Conservation (phyloP, 345 rosid species). For the Camelina neglecta region DNA sequence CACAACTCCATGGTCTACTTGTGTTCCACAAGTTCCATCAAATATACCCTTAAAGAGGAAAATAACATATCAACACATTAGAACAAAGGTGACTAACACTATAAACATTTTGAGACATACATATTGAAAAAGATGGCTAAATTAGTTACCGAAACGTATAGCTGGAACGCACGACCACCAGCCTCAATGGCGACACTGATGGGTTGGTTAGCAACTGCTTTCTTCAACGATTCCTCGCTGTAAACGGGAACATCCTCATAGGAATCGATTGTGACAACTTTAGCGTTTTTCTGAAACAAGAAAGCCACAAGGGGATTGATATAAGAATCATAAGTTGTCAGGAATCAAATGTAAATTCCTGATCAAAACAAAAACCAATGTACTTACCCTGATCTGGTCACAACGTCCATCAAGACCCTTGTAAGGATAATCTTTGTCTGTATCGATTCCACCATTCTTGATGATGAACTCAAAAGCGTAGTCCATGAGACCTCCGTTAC, state of each 20-base stretch:
- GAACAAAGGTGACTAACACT: background rate
- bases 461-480: conserved; percentile 72
- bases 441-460: conserved; percentile 70
- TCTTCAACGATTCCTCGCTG: conserved; percentile 61
- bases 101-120: conserved; percentile 12
- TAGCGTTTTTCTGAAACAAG: conserved; percentile 65
- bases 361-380: background rate
- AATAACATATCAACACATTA: conserved; percentile 12
- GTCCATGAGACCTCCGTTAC: conserved; percentile 91
- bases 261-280: conserved; percentile 59
- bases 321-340: conserved; percentile 9
- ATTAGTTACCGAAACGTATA: conserved; percentile 47
- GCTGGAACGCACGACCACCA: conserved; percentile 72
- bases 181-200: conserved; percentile 76
- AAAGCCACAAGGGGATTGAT: background rate
- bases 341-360: background rate
- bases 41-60: conserved; percentile 65
- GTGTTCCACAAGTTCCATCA: conserved; percentile 72
- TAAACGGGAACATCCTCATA: conserved; percentile 67
- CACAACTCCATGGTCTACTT: conserved; percentile 86
- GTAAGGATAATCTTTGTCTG: conserved; percentile 80
- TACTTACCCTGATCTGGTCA: conserved; percentile 56
- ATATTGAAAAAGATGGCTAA: background rate
- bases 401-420: conserved; percentile 56
- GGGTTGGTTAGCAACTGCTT: conserved; percentile 81